phyloP scores from a whole-genome alignment of 2,329 filamentous ascomycete species.

The Aschersonia sp. region DNA sequence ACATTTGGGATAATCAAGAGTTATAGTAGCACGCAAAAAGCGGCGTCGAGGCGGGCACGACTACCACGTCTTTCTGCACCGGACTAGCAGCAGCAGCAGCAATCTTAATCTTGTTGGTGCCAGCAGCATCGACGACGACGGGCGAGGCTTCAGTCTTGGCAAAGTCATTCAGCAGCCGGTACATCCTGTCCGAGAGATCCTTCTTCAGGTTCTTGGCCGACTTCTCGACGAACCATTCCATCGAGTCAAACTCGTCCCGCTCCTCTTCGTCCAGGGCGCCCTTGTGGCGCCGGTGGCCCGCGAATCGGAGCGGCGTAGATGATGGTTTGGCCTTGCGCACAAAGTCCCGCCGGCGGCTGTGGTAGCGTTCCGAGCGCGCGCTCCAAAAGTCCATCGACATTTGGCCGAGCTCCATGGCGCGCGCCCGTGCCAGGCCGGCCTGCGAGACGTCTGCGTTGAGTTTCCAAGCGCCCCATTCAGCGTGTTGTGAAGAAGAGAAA shows the following conservation, averaged over 20 bases:
- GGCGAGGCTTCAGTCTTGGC: neutral
- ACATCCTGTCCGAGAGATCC: constrained; percentile 3
- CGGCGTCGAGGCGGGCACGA: neutral
- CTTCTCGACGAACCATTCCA: constrained; percentile 6
- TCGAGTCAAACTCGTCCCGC: constrained; percentile 19
- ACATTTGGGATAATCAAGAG: neutral
- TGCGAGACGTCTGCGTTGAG: constrained; percentile 16
- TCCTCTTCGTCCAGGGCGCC: constrained; percentile 17
- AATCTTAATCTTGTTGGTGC: neutral
- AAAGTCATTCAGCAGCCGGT: constrained; percentile 3
- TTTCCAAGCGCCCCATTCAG: constrained; percentile 16
- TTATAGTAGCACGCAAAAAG: constrained; percentile 3
- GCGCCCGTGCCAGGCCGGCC: constrained; percentile 15
- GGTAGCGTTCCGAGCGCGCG: constrained; percentile 19
- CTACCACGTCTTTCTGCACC: neutral
- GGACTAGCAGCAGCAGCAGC: neutral
- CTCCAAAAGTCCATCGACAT: constrained; percentile 28
- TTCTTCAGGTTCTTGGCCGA: neutral
- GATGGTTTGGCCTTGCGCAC: constrained; percentile 22
- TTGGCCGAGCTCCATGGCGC: constrained; percentile 21
- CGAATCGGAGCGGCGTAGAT: constrained; percentile 23
- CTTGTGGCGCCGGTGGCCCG: constrained; percentile 16
- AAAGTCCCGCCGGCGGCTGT: constrained; percentile 21
- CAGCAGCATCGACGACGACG: neutral
- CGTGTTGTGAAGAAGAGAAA: too few species aligned